Evolutionary conservation across 225 moss, liverwort and hornwort genomes (phyloP), one percentile per base, ranked within the genome.

Genomic region (Physcomitrellopsis africana): DNA sequence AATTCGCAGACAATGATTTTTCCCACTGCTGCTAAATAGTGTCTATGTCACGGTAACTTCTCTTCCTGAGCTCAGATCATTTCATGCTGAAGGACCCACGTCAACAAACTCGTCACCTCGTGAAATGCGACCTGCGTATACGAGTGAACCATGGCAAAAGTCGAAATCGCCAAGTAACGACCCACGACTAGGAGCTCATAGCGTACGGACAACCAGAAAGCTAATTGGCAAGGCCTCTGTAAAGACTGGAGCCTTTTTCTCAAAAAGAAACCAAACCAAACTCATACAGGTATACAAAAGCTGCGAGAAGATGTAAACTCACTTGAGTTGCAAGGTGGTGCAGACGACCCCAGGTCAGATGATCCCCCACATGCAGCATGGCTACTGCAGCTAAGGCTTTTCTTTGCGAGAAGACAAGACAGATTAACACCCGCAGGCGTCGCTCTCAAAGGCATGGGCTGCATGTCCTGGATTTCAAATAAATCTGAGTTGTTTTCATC

Each of bases 401-500:
- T 83, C 67, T 72, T 71, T 54, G 78, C 53, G 6, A 75, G 79
- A 72, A 79, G 79, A 61, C 79, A 83, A 47, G 77, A 63, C 15
- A 77, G 18, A 11, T 69, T 61, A n/a, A 75, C 59, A 49, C 79
- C 67, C 6, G 83, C 18, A 24, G 72, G 76, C 18, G 70, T 48
- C 15, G 70, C 48, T 65, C 54, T 83, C 67, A 77, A 10, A 12
- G 43, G 62, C 77, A 68, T 67, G 46, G 72, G 72, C 73, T 82
- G 77, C 69, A 68, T 79, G 72, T 83, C 75, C 45, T 83, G 79
- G 63, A 83, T 83, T 52, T 79, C 79, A 14, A 83, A 83, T 48
- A 79, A 63, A 26, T 83, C 83, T 18, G 72, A 83, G 76, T 71
- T 83, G 58, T 75, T 79, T 47, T 83, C 83, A 53, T 83, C 79